Evolutionary conservation across 805 yeast species (phyloP), one percentile per base, ranked within the genome.

Genomic region (Candida incommunis): DNA sequence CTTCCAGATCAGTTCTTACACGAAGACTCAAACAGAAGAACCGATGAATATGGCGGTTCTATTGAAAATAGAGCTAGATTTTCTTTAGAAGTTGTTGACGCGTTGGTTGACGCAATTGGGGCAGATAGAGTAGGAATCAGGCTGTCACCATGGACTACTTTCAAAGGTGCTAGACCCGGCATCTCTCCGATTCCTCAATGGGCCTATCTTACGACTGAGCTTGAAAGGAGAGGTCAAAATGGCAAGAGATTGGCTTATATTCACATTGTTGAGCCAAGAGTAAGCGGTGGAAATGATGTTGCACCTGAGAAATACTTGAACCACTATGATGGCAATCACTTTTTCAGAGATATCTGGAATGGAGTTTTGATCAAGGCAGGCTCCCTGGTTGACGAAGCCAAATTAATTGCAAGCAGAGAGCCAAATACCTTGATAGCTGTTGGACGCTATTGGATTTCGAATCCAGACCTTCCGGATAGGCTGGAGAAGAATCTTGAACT

Each of bases 31-130:
- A 76, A 79, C 56, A 53, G 63, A 46, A 65, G 84, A 54, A 72
- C 74, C 1, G 85, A 78, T 54, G 64, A 71, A 50, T 78, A 76
- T 51, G 84, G 83, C 43, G 83, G 83, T 15, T 60, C 71, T 1
- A 61, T 76, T 43, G 80, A 73, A 52, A 76, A 76, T 57, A 68
- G 83, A 49, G 64, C 65, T 15, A 59, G 78, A 45, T 66, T 78
- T 79, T 43, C 48, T 68, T 53, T 70, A 22, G 79, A 78, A 51
- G 65, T 76, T 18, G 63, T 77, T 18, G 80, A 75, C 51, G 70
- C 72, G 2, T 51, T 75, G 29, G 62, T 64, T 23, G 71, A 60
- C 3, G 75, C 72, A 2, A 59, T 78, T 48, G 85, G 84, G 41
- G 67, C 72, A 20, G 66, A 66, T 2, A 67, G 61, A 42, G 60